These are phyloP conservation scores for Purpureocillium lavendulum DNA, from an alignment of 2,329 filamentous ascomycete species.

Conservation along the genomic window DNA sequence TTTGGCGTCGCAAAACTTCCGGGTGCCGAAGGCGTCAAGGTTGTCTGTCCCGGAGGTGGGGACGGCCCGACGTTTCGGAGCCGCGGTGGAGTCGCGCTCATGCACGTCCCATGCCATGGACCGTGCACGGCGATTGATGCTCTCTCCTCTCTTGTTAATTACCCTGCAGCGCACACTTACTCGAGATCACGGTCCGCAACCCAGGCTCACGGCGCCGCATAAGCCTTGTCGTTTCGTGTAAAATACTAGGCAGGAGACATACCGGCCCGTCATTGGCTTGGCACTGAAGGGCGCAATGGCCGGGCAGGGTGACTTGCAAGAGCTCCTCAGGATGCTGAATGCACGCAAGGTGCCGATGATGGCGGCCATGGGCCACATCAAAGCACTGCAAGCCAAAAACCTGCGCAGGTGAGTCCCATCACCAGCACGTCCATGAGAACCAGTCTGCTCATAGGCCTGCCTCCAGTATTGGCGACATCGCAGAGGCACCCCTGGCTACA, in stretches of 20 bases:
- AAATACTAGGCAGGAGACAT: neutral
- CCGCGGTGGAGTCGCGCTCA: neutral
- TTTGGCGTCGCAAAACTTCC: no score
- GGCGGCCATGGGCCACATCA: constrained; percentile 50
- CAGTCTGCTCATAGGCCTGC: no score
- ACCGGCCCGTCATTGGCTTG: no score
- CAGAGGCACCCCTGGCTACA: constrained; percentile 34
- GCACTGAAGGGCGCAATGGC: constrained; percentile 30
- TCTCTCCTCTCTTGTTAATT: no score
- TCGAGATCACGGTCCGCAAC: neutral
- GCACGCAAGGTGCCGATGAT: constrained; percentile 51
- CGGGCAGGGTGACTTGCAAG: constrained; percentile 50
- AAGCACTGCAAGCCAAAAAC: constrained; percentile 44
- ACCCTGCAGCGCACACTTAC: neutral
- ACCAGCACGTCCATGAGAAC: no score
- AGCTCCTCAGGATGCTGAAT: constrained; percentile 51
- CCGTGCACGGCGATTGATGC: no score
- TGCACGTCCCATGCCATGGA: no score
- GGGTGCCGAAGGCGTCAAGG: neutral
- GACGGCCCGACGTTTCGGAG: constrained; percentile 11
- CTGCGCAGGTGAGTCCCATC: constrained; percentile 41
- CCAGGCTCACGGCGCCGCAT: no score
- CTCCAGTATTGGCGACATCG: constrained; percentile 40
- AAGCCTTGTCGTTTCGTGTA: no score
- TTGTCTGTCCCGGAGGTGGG: constrained; percentile 4